Evolutionary conservation across 116 monocot species (phyloP).

Genomic region (Papilionanthe hybrid): DNA sequence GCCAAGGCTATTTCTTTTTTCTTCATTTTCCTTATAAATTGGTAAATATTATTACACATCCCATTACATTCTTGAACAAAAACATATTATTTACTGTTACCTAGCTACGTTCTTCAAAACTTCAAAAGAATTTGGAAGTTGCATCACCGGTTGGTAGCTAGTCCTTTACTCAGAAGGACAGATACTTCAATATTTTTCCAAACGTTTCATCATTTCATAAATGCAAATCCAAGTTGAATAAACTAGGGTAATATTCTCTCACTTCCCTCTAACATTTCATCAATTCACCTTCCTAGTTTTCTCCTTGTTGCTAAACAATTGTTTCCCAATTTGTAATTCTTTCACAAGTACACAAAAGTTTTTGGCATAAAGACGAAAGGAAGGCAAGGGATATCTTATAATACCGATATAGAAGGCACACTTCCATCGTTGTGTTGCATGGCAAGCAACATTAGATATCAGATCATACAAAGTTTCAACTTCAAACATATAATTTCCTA

Average conservation of each 20-base stretch:
- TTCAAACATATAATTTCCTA: not conserved
- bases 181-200: not conserved
- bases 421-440: not conserved
- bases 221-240: not conserved
- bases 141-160: not conserved
- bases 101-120: too few relatives aligned
- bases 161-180: not conserved
- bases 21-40: not conserved
- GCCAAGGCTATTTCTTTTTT: not conserved
- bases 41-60: not conserved
- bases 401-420: too few relatives aligned
- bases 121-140: too few relatives aligned
- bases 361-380: not conserved
- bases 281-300: not conserved
- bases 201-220: not conserved
- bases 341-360: not conserved
- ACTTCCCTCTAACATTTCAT: not conserved
- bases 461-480: not conserved
- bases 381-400: not conserved
- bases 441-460: not conserved
- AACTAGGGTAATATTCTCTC: not conserved
- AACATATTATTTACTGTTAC: not conserved
- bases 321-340: not conserved
- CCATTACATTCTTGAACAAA: not conserved
- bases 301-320: not conserved